Evolutionary conservation across 2,329 filamentous ascomycete species (phyloP), one percentile per base, ranked within the genome.

Genomic region (Thermothelomyces thermophilus): DNA sequence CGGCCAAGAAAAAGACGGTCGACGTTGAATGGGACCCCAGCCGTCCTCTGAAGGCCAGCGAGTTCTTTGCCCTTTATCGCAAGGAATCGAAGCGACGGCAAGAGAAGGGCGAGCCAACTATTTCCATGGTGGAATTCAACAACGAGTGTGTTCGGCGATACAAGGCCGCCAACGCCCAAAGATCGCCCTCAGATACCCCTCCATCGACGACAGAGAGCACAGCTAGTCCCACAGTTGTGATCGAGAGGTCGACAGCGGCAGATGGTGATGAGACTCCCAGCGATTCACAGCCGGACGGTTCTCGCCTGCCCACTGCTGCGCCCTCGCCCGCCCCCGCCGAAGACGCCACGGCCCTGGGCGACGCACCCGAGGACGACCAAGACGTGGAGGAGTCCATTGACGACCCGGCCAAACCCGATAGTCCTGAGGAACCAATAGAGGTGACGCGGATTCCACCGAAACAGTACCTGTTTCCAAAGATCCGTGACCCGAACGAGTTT

Each of bases 401-500:
- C 8, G 52, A 53, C 16, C 46, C 45, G 13, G 54, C 46, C 26
- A 57, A 50, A 19, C 50, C 48, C 0, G 47, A 48, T 40, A 36
- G 47, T 42, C 53, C 51, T 10, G n/a, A 50, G 20, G 43, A 55
- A 44, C 55, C 58, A 10, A 30, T 59, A 43, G 41, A 61, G 58
- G 58, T 64, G 16, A 55, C 56, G 3, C 50, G 55, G 24, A 47
- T 54, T 16, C 53, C 64, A 30, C 60, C 63, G 48, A 65, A 63
- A 31, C 68, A 67, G 37, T 79, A 70, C 56, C 61, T 63, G 3
- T 80, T 75, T 59, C 70, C 70, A 43, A 76, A 77, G 60, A 64
- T 79, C 7, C 71, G 75, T 26, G 69, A 77, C 36, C 66, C 75
- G 0, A 68, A 74, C 3, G 73, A 77, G 8, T 79, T 74, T 50